Conservation (phyloP, 2,329 filamentous ascomycete genomes). For the Tolypocladium sp. region DNA sequence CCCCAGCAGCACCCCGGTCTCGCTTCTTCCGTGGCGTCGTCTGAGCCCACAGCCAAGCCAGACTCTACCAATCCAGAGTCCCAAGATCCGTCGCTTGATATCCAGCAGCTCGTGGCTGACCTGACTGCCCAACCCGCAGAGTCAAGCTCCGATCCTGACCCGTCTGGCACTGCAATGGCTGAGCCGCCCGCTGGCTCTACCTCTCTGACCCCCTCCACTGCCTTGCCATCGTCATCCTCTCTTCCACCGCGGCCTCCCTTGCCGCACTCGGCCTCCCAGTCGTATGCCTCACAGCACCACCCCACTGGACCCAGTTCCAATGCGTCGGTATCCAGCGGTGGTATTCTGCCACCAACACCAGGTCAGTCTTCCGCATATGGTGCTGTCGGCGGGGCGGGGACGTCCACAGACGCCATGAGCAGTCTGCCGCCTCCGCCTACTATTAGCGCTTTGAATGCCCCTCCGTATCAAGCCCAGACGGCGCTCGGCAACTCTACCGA, state of each 20-base stretch:
- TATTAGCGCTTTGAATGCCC: conserved; percentile 19
- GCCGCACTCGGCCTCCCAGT: conserved; percentile 26
- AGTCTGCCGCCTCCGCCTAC: conserved; percentile 18
- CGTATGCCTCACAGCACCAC: conserved; percentile 28
- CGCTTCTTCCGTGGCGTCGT: conserved; percentile 9
- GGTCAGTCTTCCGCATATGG: conserved; percentile 24
- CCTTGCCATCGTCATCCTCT: conserved; percentile 28
- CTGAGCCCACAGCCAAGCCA: conserved; percentile 17
- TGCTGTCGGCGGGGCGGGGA: conserved; percentile 20
- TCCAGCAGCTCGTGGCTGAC: conserved; percentile 31
- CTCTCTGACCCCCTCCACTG: conserved; percentile 20
- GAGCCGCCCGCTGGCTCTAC: conserved; percentile 16
- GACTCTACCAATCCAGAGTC: conserved; percentile 17
- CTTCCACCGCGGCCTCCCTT: conserved; percentile 38
- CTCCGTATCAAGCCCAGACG: conserved; percentile 19
- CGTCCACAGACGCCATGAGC: conserved; percentile 19
- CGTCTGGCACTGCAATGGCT: conserved; percentile 13
- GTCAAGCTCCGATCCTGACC: conserved; percentile 18
- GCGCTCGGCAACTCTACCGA: conserved; percentile 17
- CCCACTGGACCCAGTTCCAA: conserved; percentile 20
- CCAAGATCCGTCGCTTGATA: conserved; percentile 24
- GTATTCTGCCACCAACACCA: conserved; percentile 18
- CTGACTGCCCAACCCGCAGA: conserved; percentile 26
- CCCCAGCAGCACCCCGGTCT: conserved; percentile 7
- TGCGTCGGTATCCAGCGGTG: conserved; percentile 15